Base-by-base conservation (phyloP, 805 yeast genomes). In the Kluyveromyces siamensis region DNA sequence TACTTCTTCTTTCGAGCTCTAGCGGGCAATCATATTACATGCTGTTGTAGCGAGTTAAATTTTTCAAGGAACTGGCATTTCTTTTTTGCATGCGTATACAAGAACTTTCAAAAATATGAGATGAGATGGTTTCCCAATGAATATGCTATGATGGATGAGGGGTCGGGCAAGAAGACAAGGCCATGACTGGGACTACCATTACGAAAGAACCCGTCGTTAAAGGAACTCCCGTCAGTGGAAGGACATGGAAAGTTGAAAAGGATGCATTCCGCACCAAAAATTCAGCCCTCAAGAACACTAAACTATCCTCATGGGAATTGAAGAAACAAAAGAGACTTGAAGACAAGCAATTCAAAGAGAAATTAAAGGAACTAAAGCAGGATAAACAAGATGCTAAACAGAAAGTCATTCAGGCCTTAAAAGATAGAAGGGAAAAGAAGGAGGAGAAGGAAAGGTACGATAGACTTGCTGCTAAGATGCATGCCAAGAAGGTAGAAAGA, bases 391-490 rank as follows among this genome's bases (percentile, higher is more conserved):
- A 73, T 16, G 80, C 70, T 49, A 80, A 75, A 59, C 72, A 75
- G 54, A 75, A 69, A 25, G 75, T 75, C 53, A 68, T 81, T 42
- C 76, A 75, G 25, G 79, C 73, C 19, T 63, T 81, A 47, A 87
- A 83, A 71, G 87, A 83, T 56, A 82, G 86, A 67, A 77, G 84
- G 61, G 89, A 82, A 57, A 78, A 80, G 65, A 84, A 84, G 72
- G 96, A 77, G 50, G 99, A 91, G 67, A 80, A 80, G 67, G 97
- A 91, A 65, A 79, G 99, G 59, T 87, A 82, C 62, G 95, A 85
- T 60, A 74, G 73, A 61, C 65, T 91, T 63, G 93, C 96, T 11
- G 76, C 79, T 49, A 87, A 84, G 68, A 87, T 91, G 96, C 91
- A 88, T 63, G 84, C 84, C 40, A 90, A 89, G 81, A 85, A 81